Base-by-base conservation (phyloP, 2,329 filamentous ascomycete species). In the Ophiostoma fasciatum region DNA sequence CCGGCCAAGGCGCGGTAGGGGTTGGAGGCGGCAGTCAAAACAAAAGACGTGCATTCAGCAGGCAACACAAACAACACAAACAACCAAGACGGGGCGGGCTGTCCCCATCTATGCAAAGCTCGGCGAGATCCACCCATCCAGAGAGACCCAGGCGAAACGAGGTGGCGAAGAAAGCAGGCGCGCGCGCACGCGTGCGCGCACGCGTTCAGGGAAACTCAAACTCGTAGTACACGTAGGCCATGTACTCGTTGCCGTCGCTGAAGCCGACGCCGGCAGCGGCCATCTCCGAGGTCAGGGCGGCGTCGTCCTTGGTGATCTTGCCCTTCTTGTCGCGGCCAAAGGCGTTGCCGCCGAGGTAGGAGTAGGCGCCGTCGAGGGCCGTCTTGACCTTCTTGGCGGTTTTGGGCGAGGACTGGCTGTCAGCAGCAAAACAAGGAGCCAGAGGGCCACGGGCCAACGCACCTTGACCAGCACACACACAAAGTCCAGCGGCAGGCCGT, bases 181-280 rank as follows among this genome's bases (percentile, higher is more conserved):
- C 11, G 22, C 22, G 7, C 11, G 7, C 22, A 23, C 11, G 22
- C 22, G n/a, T n/a, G n/a, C 22, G 7, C 7, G 22, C 7, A 11
- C 22, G 7, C 14, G 19, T 32, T 41, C 29, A 64, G 22, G 66
- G 65, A 39, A 96, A 75, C 53, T 90, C 82, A 54, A 96, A 82
- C 55, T 94, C 83, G 60, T 96, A 98, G 64, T 87, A 94, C 53
- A 96, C 90, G 59, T 92, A 98, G 28, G 90, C 80, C 41, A 84
- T 90, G 63, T 96, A 98, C 56, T 94, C 85, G 47, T 72, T 67
- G 36, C 77, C 78, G 40, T 85, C 82, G 14, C 73, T 74, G 28
- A 72, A 70, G 18, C 65, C 68, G 33, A 78, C 55, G 19, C 74
- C 80, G 4, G 78, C 78, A 4, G 80, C 78, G 28, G 84, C 82